A percentile compares a stretch with the other conserved stretches of the same genome.
These are phyloP conservation scores for Ceratocystiopsis brevicomis DNA, from an alignment of 2,329 filamentous ascomycete species.

Conservation along the genomic window DNA sequence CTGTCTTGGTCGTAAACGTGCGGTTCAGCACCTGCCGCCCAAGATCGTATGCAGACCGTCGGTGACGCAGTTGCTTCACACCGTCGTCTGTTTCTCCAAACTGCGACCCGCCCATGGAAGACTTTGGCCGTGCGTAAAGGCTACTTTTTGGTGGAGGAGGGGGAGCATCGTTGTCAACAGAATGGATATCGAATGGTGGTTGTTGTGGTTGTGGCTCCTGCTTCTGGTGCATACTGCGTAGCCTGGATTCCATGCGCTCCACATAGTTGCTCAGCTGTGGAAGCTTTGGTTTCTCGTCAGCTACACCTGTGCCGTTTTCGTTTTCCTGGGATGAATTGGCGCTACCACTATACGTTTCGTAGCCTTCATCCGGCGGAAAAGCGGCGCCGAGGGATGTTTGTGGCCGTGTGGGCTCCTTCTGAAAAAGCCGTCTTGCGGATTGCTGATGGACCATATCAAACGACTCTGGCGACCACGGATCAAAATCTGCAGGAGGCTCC, in stretches of 20 bases:
- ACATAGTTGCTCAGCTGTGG: slow-evolving; percentile 74
- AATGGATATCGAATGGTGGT: slow-evolving; percentile 20
- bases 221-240: slow-evolving; percentile 53
- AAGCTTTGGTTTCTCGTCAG: slow-evolving; percentile 33
- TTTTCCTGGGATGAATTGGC: slow-evolving; percentile 25
- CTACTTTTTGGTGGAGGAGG: slow-evolving; percentile 32
- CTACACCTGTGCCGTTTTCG: slow-evolving; percentile 21
- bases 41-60: slow-evolving; percentile 66
- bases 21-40: slow-evolving; percentile 50
- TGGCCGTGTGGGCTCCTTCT: slow-evolving; percentile 27
- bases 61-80: slow-evolving; percentile 31
- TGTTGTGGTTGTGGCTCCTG: slow-evolving; percentile 10
- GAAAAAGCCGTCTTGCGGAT: slow-evolving; percentile 17
- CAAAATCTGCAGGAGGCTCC: slow-evolving; percentile 25
- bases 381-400: slow-evolving; percentile 58
- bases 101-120: slow-evolving; percentile 27
- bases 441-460: slow-evolving; percentile 41
- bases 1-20: slow-evolving; percentile 75
- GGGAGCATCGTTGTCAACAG: slow-evolving; percentile 14
- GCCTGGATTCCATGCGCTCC: slow-evolving; percentile 71
- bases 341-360: slow-evolving; percentile 35
- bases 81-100: no score
- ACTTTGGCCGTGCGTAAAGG: slow-evolving; percentile 35
- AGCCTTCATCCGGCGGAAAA: slow-evolving; percentile 36
- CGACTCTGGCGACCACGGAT: slow-evolving; percentile 82